A percentile compares a stretch with the other conserved stretches of the same genome.
These are phyloP conservation scores for Euphorbia peplus DNA, from an alignment of 345 rosid genomes.

Conservation along the genomic window DNA sequence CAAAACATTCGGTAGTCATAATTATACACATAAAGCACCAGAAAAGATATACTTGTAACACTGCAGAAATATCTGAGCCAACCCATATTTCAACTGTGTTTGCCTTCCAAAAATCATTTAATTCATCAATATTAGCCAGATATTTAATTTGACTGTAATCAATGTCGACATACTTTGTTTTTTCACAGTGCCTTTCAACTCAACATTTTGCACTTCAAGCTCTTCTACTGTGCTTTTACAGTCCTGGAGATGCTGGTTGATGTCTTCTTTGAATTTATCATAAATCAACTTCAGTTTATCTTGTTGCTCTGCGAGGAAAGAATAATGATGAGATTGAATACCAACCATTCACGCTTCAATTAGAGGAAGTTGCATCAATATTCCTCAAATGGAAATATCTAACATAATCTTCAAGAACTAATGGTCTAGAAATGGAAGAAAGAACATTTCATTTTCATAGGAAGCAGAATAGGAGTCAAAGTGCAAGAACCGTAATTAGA, in stretches of 20 bases:
- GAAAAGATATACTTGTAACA: not conserved
- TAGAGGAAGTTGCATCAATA: not conserved
- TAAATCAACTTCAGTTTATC: constrained; percentile 63
- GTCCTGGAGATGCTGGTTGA: constrained; percentile 54
- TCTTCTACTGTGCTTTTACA: constrained; percentile 53
- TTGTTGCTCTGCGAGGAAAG: constrained; percentile 54
- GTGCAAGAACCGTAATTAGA: not conserved
- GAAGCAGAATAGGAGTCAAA: not conserved
- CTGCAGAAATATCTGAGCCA: too few species aligned
- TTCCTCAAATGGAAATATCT: not conserved
- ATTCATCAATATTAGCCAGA: not conserved
- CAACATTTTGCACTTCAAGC: constrained; percentile 59
- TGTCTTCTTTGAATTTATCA: constrained; percentile 63
- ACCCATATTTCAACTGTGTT: not conserved
- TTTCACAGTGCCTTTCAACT: constrained; percentile 59
- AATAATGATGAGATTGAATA: not conserved
- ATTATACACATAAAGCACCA: not conserved
- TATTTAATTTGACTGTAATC: constrained; percentile 5
- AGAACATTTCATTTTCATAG: not conserved
- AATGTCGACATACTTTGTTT: constrained; percentile 66
- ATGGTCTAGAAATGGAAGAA: not conserved
- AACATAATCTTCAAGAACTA: not conserved
- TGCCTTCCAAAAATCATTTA: not conserved
- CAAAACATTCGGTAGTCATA: not conserved
- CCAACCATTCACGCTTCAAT: constrained; percentile 2